Evolutionary conservation across 2,329 filamentous ascomycete species (phyloP).

Genomic region (Xylaria sp.): DNA sequence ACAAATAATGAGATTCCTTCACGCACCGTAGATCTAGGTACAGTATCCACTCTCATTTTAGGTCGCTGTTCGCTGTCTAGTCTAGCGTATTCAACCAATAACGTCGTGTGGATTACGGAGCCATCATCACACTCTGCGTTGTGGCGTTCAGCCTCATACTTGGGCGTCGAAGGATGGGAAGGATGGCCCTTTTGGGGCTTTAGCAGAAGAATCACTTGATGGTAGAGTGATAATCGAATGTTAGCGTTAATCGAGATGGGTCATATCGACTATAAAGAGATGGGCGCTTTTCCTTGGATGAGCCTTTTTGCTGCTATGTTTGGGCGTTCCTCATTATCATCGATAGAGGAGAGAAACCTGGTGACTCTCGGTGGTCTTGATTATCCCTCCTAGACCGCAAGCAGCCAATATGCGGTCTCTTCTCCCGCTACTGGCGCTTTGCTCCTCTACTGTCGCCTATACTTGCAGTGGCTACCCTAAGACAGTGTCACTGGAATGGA

Average conservation of each 20-base stretch:
- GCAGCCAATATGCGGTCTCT: conserved; percentile 26
- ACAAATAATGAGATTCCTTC: not conserved
- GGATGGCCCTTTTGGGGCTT: not conserved
- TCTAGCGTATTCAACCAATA: conserved; percentile 2
- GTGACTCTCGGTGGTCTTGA: not conserved
- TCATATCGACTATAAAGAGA: conserved; percentile 13
- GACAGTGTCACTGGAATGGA: conserved; percentile 31
- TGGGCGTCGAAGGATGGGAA: conserved; percentile 12
- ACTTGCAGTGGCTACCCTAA: conserved; percentile 17
- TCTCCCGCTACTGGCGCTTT: conserved; percentile 17
- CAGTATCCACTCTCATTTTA: not conserved
- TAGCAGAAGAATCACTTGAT: not conserved
- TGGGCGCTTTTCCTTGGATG: not conserved
- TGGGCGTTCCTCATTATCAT: not conserved
- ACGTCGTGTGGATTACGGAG: not conserved
- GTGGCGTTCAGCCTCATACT: conserved; percentile 17
- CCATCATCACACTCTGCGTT: conserved; percentile 11
- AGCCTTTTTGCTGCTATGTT: not conserved
- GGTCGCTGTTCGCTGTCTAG: not conserved
- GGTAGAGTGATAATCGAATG: not conserved
- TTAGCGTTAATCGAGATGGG: not conserved
- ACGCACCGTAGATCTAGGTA: not conserved
- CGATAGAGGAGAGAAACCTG: not conserved
- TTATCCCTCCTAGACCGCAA: not conserved
- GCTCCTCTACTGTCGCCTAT: conserved; percentile 23